A percentile compares a stretch with the other conserved stretches of the same genome.
Evolutionary conservation across 768 basidiomycete species (phyloP).

Genomic region (Panellus pusillus): DNA sequence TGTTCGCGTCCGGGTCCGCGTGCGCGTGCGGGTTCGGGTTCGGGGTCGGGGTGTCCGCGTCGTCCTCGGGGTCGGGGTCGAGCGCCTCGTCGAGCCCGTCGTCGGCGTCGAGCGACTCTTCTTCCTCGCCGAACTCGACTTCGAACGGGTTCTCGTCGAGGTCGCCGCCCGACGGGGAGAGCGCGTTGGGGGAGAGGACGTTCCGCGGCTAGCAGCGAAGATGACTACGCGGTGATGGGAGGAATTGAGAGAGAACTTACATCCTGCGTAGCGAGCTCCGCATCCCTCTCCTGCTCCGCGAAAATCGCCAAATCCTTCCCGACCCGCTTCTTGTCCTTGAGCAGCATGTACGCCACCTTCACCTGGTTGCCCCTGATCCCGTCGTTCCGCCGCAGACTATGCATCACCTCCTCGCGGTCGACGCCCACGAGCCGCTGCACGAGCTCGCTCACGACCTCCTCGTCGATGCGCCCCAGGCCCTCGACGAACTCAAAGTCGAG

Average conservation of each 20-base stretch:
- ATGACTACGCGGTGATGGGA: too few species aligned
- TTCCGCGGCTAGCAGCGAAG: slow-evolving; percentile 64
- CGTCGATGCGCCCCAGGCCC: slow-evolving; percentile 89
- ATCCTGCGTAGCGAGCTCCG: slow-evolving; percentile 78
- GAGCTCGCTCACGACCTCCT: slow-evolving; percentile 85
- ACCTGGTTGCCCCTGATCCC: slow-evolving; percentile 88
- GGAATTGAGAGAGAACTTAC: too few species aligned
- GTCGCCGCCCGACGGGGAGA: slow-evolving; percentile 63
- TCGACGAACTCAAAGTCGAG: slow-evolving; percentile 86
- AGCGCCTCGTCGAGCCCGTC: slow-evolving; percentile 40
- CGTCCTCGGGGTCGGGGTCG: slow-evolving; percentile 30
- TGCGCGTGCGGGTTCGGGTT: too few species aligned
- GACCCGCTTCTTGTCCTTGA: slow-evolving; percentile 83
- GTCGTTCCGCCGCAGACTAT: slow-evolving; percentile 78
- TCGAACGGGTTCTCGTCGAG: slow-evolving; percentile 81
- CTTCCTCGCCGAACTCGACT: slow-evolving; percentile 64
- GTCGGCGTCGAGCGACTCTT: slow-evolving; percentile 53
- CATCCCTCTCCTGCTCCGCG: slow-evolving; percentile 86
- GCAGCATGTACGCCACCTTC: slow-evolving; percentile 93
- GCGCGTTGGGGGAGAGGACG: slow-evolving; percentile 60
- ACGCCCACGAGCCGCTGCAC: slow-evolving; percentile 70
- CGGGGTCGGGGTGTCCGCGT: slow-evolving; percentile 32
- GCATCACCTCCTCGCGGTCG: slow-evolving; percentile 84
- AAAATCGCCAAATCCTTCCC: slow-evolving; percentile 78
- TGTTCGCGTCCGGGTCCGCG: slow-evolving; percentile 35